phyloP scores from a whole-genome alignment of 1,284 basidiomycete genomes.

The Xerocomus cyaneibrunnescens region DNA sequence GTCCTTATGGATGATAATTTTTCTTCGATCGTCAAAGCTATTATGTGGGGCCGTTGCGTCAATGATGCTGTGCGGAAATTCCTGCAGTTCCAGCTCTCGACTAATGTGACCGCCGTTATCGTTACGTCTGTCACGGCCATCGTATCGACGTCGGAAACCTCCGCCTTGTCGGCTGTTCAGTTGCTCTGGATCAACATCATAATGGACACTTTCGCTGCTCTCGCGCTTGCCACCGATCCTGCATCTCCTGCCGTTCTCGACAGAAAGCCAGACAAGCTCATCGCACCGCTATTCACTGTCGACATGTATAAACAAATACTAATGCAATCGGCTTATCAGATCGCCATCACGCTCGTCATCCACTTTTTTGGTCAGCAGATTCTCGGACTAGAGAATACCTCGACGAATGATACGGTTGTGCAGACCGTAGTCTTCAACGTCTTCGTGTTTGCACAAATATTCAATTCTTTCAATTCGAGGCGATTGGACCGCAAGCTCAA shows the following conservation, averaged over 20 bases:
- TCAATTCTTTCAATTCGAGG: slow-evolving; percentile 92
- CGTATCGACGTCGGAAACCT: slow-evolving; percentile 72
- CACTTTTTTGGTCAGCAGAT: slow-evolving; percentile 83
- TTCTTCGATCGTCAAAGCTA: slow-evolving; percentile 92
- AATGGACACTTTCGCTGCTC: slow-evolving; percentile 98
- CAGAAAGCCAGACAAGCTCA: slow-evolving; percentile 88
- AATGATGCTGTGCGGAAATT: slow-evolving; percentile 98
- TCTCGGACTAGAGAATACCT: slow-evolving; percentile 54
- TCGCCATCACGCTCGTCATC: slow-evolving; percentile 81
- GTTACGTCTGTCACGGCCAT: slow-evolving; percentile 94
- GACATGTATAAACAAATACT: slow-evolving; percentile 96
- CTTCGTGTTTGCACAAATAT: slow-evolving; percentile 96
- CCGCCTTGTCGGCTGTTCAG: slow-evolving; percentile 92
- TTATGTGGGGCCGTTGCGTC: slow-evolving; percentile 99
- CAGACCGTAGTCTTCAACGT: slow-evolving; percentile 94
- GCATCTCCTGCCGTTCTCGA: slow-evolving; percentile 81
- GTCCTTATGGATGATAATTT: slow-evolving; percentile 99
- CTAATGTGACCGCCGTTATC: slow-evolving; percentile 94
- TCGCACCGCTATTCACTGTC: slow-evolving; percentile 84
- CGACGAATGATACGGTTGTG: slow-evolving; percentile 53
- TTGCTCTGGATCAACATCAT: slow-evolving; percentile 97
- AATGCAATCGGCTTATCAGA: slow-evolving; percentile 89
- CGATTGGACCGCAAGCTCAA: slow-evolving; percentile 86
- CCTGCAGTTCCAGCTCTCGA: slow-evolving; percentile 96
- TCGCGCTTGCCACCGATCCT: slow-evolving; percentile 95